Conservation (phyloP, 2,329 filamentous ascomycete genomes). For the Colletotrichum sp. region DNA sequence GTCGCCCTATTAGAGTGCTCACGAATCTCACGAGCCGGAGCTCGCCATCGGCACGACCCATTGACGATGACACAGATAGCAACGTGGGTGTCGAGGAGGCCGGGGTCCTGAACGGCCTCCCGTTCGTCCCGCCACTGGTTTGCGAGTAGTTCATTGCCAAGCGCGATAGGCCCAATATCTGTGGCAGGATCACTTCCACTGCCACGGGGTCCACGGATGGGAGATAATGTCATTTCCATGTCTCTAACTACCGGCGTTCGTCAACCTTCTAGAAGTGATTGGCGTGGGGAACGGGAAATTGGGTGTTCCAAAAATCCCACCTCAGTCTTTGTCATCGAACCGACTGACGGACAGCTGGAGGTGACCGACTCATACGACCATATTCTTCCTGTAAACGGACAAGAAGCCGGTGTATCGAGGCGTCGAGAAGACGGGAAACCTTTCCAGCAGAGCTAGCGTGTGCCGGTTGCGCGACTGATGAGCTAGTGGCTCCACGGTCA, state of each 20-base stretch:
- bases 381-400: neutral
- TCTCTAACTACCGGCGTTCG: slow-evolving; percentile 16
- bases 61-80: slow-evolving; percentile 5
- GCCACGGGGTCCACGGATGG: slow-evolving; percentile 5
- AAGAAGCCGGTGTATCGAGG: slow-evolving; percentile 3
- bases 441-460: neutral
- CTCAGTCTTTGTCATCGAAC: neutral
- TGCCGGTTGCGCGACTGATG: neutral
- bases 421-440: neutral
- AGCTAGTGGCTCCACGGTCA: slow-evolving; percentile 4
- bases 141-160: slow-evolving; percentile 9
- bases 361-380: neutral
- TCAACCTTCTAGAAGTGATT: slow-evolving; percentile 23
- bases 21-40: slow-evolving; percentile 9
- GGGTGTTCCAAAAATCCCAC: slow-evolving; percentile 7
- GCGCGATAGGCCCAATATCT: slow-evolving; percentile 13
- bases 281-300: slow-evolving; percentile 22
- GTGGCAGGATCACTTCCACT: neutral
- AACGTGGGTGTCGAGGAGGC: neutral
- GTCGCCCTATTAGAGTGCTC: neutral
- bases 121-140: neutral
- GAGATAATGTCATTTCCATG: slow-evolving; percentile 23
- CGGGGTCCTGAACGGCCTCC: slow-evolving; percentile 13
- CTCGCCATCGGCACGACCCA: slow-evolving; percentile 19
- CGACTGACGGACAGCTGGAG: neutral